Conservation (phyloP, 768 basidiomycete species). For the Boletus rubropictus region DNA sequence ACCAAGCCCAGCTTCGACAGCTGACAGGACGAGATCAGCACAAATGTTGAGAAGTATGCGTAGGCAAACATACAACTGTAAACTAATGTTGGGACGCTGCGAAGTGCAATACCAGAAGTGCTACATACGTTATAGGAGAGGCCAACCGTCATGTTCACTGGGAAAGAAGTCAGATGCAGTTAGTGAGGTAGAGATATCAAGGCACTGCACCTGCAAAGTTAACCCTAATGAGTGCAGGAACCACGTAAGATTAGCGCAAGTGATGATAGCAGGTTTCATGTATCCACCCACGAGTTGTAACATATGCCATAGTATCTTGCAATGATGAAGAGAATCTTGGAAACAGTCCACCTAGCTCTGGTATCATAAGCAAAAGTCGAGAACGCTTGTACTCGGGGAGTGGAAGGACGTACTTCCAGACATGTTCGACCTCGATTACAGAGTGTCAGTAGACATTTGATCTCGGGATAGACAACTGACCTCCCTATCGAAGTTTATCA, state of each 20-base stretch:
- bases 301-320: slow-evolving; percentile 3
- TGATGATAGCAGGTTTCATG: background rate
- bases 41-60: background rate
- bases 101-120: background rate
- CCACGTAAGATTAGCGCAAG: background rate
- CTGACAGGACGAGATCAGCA: background rate
- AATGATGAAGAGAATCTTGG: slow-evolving; percentile 2
- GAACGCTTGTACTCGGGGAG: background rate
- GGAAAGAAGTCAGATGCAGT: background rate
- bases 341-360: background rate
- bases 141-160: background rate
- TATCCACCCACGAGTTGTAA: background rate
- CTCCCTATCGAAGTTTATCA: slow-evolving; percentile 8
- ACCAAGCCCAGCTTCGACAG: background rate
- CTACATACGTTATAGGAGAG: background rate
- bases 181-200: background rate
- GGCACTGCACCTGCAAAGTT: background rate
- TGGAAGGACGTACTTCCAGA: slow-evolving; percentile 1
- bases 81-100: background rate
- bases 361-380: background rate
- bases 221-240: background rate
- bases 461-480: background rate
- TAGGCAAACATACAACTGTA: slow-evolving; percentile 2
- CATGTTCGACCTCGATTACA: background rate
- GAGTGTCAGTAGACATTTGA: background rate